These are phyloP conservation scores for Nakazawaea wyomingensis DNA, from an alignment of 805 yeast species.

Conservation along the genomic window DNA sequence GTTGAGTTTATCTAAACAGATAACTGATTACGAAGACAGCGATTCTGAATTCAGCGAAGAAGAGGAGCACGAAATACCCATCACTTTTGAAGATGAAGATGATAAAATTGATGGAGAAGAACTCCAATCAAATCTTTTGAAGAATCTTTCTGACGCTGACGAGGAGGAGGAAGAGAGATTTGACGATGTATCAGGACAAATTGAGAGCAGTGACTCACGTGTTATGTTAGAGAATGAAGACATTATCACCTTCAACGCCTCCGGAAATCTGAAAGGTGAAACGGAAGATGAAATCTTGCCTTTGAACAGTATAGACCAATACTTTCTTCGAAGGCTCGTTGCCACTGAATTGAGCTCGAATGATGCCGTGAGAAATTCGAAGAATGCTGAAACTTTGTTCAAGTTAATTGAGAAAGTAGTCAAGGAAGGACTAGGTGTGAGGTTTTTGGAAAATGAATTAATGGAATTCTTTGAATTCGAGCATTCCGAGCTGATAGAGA, in stretches of 20 bases:
- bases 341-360: slow-evolving; percentile 25
- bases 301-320: slow-evolving; percentile 25
- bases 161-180: no score
- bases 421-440: slow-evolving; percentile 24
- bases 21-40: slow-evolving; percentile 42
- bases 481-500: slow-evolving; percentile 42
- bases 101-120: slow-evolving; percentile 29
- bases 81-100: slow-evolving; percentile 41
- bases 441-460: slow-evolving; percentile 50
- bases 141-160: no score
- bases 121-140: neutral
- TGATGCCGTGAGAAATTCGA: slow-evolving; percentile 33
- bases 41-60: slow-evolving; percentile 16
- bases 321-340: slow-evolving; percentile 51
- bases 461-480: slow-evolving; percentile 48
- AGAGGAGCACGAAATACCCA: slow-evolving; percentile 35
- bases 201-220: no score
- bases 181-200: no score
- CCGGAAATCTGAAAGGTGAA: slow-evolving; percentile 17
- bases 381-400: slow-evolving; percentile 34
- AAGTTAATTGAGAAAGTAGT: slow-evolving; percentile 31
- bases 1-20: slow-evolving; percentile 35
- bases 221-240: slow-evolving; percentile 23
- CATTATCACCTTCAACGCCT: slow-evolving; percentile 24
- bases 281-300: slow-evolving; percentile 20